These are phyloP conservation scores for Melaleuca alternifolia DNA, from an alignment of 345 rosid species.

Conservation along the genomic window DNA sequence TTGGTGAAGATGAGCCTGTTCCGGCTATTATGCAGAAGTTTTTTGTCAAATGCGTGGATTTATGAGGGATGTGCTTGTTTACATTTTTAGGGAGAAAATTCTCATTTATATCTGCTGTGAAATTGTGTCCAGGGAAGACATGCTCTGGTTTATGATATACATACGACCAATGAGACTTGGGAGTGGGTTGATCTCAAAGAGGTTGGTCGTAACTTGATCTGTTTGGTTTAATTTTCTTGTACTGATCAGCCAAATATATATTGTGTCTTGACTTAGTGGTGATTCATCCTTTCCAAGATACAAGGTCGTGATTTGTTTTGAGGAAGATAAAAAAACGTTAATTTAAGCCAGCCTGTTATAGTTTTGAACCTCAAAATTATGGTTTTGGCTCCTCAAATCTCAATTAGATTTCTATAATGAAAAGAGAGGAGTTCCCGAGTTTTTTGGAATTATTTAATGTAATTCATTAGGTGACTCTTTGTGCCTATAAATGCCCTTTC, in stretches of 20 bases:
- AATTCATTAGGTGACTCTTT: background rate
- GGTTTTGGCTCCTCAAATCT: background rate
- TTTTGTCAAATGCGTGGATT: background rate
- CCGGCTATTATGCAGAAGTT: background rate
- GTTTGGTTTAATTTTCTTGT: background rate
- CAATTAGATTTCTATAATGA: background rate
- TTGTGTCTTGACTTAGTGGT: background rate
- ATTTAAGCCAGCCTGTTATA: background rate
- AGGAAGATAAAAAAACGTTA: background rate
- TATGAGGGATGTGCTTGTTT: background rate
- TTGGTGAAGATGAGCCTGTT: background rate
- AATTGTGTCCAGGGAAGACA: constrained; percentile 62
- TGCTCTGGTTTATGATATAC: constrained; percentile 79
- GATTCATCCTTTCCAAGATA: background rate
- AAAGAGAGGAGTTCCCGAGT: background rate
- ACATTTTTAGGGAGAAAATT: background rate
- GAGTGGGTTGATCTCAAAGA: constrained; percentile 97
- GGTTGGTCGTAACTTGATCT: constrained; percentile 12
- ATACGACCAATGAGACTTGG: constrained; percentile 63
- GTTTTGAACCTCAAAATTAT: background rate
- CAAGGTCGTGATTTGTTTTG: background rate
- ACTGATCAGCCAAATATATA: background rate
- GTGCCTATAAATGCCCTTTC: background rate
- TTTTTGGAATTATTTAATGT: background rate
- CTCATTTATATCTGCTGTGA: background rate